Conservation (phyloP, 2,329 filamentous ascomycete genomes). For the Xylariaceae sp. region DNA sequence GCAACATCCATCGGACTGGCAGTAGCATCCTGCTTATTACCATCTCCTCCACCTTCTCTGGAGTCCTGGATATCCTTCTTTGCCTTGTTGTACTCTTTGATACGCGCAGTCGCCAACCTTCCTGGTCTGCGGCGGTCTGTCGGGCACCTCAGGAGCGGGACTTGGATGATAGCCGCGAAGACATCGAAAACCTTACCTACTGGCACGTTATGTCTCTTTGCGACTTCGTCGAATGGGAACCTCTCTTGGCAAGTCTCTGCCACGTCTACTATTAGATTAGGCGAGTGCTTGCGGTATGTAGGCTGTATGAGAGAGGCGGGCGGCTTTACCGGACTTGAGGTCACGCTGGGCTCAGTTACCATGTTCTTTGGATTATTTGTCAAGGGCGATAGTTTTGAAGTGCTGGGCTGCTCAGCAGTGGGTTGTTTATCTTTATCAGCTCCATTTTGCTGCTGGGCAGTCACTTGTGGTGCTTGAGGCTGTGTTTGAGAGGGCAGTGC, state of each 20-base stretch:
- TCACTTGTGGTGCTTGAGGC: background rate
- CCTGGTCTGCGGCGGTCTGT: constrained; percentile 51
- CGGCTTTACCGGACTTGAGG: constrained; percentile 30
- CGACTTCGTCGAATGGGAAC: constrained; percentile 54
- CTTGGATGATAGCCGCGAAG: constrained; percentile 54
- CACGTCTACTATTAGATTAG: constrained; percentile 53
- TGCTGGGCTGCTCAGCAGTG: background rate
- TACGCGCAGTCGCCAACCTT: constrained; percentile 47
- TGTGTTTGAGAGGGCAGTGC: constrained; percentile 26
- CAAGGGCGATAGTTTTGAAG: background rate
- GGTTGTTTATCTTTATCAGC: background rate
- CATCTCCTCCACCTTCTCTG: background rate
- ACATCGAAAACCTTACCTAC: constrained; percentile 53
- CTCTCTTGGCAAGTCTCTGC: constrained; percentile 53
- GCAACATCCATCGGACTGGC: constrained; percentile 34
- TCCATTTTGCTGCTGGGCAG: background rate
- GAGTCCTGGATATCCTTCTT: constrained; percentile 45
- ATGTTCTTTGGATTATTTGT: background rate
- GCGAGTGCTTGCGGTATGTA: constrained; percentile 44
- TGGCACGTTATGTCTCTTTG: constrained; percentile 50
- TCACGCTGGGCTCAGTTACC: background rate
- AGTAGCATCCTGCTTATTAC: background rate
- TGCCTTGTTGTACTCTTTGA: constrained; percentile 51
- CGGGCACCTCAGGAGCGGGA: constrained; percentile 53
- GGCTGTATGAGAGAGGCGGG: constrained; percentile 36